Conservation (phyloP, 2,329 filamentous ascomycete species). For the Fusarium metavorans region DNA sequence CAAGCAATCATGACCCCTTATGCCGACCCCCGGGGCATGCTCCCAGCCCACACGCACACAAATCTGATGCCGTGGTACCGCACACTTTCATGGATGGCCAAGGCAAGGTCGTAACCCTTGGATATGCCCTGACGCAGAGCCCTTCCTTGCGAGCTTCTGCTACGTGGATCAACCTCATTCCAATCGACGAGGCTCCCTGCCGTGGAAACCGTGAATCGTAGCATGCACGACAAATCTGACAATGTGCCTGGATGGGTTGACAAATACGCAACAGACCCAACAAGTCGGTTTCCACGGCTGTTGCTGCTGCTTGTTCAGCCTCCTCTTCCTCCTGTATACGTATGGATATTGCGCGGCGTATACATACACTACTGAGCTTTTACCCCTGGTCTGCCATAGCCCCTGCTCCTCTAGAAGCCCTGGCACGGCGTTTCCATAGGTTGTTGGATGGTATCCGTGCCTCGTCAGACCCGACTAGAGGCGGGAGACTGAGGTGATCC, state of each 20-base stretch:
- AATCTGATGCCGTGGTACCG: constrained; percentile 8
- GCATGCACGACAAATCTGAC: neutral
- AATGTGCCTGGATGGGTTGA: neutral
- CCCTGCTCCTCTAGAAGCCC: constrained; percentile 16
- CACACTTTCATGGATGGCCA: constrained; percentile 6
- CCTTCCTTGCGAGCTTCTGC: constrained; percentile 14
- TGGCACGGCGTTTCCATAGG: constrained; percentile 10
- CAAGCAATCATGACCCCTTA: constrained; percentile 23
- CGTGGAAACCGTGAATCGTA: constrained; percentile 15
- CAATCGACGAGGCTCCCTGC: constrained; percentile 20
- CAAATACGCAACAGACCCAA: neutral
- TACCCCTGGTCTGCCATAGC: constrained; percentile 25
- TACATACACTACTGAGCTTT: constrained; percentile 6
- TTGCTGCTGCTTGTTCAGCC: neutral
- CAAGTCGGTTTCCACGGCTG: neutral
- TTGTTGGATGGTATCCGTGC: constrained; percentile 9
- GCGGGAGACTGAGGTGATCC: constrained; percentile 7
- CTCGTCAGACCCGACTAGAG: constrained; percentile 19
- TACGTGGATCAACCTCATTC: constrained; percentile 37
- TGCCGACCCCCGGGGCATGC: constrained; percentile 13
- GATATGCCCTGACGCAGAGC: constrained; percentile 10
- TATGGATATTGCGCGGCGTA: neutral
- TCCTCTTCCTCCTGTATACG: neutral
- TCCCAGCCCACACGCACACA: constrained; percentile 11
- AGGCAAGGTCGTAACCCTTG: constrained; percentile 17